Evolutionary conservation across 495 filamentous ascomycete genomes (phyloP), one percentile per base, ranked within the genome.

Genomic region (Beverwykella pulmonaria): DNA sequence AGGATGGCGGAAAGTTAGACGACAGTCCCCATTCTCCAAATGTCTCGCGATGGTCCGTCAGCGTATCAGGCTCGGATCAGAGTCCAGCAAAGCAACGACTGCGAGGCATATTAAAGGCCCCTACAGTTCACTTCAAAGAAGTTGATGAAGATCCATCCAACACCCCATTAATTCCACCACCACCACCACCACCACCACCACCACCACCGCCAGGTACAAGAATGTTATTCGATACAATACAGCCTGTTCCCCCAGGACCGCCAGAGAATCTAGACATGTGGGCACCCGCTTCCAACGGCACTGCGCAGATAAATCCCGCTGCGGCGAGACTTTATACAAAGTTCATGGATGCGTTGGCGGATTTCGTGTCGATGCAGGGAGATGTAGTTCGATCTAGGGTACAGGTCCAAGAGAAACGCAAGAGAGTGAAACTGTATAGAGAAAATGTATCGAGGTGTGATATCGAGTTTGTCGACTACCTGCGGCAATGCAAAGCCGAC

Each of bases 321-420:
- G 62, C 68, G 19, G 5, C 53, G 9, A 58, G 23, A 10, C 22
- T 70, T 7, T 70, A 70, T 55, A 32, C 36, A 46, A 55, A 53
- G 20, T 67, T 70, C 58, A 66, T 70, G 62, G 58, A 70, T 12
- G 63, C 65, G n/a, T 20, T 70, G 22, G 57, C 49, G 0, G 53
- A 59, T 12, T 70, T 70, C 48, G 68, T 66, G 1, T 7, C 36
- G 20, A 27, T 62, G n/a, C 68, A 70, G 25, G 63, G 39, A 7
- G 22, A 63, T 12, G 59, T 70, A 2, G 50, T 61, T 12, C 32
- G 44, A n/a, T 17, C 29, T 14, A 26, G 68, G 12, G 44, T 67
- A 6, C 39, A 58, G 26, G 63, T 59, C 8, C 68, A 70, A 59
- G 57, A 70, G 29, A 53, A 54, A 22, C n/a, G 68, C 20, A 34